Evolutionary conservation across 1,284 basidiomycete genomes (phyloP).

Genomic region (Leucocoprinus gongylophorus): DNA sequence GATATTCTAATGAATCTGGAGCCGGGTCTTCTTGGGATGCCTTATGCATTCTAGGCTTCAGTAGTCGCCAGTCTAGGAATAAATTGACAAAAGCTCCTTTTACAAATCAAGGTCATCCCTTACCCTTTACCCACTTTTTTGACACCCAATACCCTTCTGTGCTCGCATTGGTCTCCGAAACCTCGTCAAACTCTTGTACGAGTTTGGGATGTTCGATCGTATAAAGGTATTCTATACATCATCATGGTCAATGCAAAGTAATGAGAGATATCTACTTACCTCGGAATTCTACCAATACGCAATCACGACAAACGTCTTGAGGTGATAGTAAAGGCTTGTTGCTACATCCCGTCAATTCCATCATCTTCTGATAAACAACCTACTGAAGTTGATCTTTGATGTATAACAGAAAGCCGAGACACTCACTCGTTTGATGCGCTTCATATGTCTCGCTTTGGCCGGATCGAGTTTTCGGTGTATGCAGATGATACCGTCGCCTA

Average conservation of each 20-base stretch:
- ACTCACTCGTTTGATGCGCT: slow-evolving; percentile 49
- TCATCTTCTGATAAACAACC: slow-evolving; percentile 45
- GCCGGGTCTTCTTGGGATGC: slow-evolving; percentile 48
- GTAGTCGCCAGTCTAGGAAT: slow-evolving; percentile 58
- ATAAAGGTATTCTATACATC: slow-evolving; percentile 56
- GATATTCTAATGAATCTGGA: slow-evolving; percentile 53
- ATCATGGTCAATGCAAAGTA: slow-evolving; percentile 7
- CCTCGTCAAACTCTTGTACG: slow-evolving; percentile 50
- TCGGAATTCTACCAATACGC: slow-evolving; percentile 50
- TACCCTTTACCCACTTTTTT: slow-evolving; percentile 71
- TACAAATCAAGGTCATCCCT: slow-evolving; percentile 2
- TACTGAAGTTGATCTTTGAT: slow-evolving; percentile 21
- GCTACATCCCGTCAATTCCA: slow-evolving; percentile 36
- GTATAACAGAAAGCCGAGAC: slow-evolving; percentile 8
- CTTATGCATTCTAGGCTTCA: slow-evolving; percentile 69
- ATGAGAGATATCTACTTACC: slow-evolving; percentile 33
- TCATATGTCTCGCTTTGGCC: slow-evolving; percentile 51
- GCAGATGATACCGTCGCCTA: slow-evolving; percentile 46
- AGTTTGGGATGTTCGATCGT: slow-evolving; percentile 54
- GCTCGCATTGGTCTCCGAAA: slow-evolving; percentile 38
- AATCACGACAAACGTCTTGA: slow-evolving; percentile 53
- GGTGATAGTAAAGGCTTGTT: slow-evolving; percentile 42
- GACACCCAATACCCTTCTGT: slow-evolving; percentile 65
- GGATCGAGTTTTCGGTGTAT: slow-evolving; percentile 55
- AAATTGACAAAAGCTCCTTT: background rate